Conservation (phyloP, 164 flowering plant genomes). For the Tinospora cordifolia region DNA sequence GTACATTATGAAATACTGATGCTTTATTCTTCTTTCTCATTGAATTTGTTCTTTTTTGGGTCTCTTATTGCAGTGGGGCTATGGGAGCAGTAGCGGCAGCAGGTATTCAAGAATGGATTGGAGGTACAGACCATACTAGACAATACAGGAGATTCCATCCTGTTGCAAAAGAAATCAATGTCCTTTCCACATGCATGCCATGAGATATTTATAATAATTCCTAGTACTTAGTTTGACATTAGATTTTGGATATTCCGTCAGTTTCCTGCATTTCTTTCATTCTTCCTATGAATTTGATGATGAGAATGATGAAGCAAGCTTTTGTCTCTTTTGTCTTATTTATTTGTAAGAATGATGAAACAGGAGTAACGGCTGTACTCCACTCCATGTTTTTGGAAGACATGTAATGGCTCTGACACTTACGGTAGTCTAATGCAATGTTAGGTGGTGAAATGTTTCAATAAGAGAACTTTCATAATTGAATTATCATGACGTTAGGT, state of each 20-base stretch:
- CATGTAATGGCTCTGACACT: too few relatives aligned
- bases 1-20: neutral
- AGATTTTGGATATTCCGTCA: neutral
- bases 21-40: neutral
- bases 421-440: too few relatives aligned
- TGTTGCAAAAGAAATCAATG: neutral
- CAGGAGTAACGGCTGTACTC: too few relatives aligned
- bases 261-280: neutral
- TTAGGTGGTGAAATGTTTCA: too few relatives aligned
- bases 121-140: constrained; percentile 84
- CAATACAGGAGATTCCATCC: neutral
- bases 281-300: neutral
- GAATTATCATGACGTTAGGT: too few relatives aligned
- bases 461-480: too few relatives aligned
- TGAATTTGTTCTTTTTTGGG: neutral
- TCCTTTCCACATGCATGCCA: neutral
- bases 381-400: neutral
- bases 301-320: neutral
- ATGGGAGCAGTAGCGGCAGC: constrained; percentile 17
- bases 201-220: neutral
- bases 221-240: neutral
- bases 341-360: neutral
- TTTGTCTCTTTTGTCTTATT: too few relatives aligned
- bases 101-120: constrained; percentile 69
- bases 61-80: constrained; percentile 58